A percentile compares a stretch with the other conserved stretches of the same genome.
These are phyloP conservation scores for Tuber borchii DNA, from an alignment of 495 filamentous ascomycete genomes.

Conservation along the genomic window DNA sequence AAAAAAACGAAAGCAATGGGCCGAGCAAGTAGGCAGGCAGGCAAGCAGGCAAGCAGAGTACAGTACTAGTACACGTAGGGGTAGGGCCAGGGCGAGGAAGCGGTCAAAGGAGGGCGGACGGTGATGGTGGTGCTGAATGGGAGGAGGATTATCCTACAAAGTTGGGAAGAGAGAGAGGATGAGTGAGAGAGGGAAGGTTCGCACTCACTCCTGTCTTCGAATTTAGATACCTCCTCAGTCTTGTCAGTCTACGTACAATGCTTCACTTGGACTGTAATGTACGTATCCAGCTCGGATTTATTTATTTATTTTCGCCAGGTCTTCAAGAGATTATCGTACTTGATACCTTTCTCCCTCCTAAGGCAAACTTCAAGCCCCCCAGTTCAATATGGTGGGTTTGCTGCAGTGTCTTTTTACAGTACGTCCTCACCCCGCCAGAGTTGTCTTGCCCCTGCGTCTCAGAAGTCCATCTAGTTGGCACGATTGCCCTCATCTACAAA, in stretches of 20 bases:
- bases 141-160: background rate
- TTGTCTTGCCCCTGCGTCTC: background rate
- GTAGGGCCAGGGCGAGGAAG: background rate
- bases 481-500: conserved; percentile 1
- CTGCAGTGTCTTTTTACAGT: background rate
- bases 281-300: background rate
- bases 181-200: background rate
- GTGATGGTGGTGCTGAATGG: background rate
- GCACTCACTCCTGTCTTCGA: background rate
- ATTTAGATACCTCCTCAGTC: background rate
- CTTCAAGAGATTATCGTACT: background rate
- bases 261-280: background rate
- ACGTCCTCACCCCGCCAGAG: background rate
- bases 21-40: background rate
- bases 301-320: background rate
- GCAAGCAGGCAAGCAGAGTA: too few species aligned
- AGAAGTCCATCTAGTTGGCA: conserved; percentile 1
- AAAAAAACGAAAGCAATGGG: conserved; percentile 3
- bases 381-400: background rate
- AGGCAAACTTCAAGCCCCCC: background rate
- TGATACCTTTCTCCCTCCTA: background rate
- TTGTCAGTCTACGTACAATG: background rate
- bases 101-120: background rate
- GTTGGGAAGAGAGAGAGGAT: background rate
- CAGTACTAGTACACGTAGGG: background rate